Evolutionary conservation across 2,329 filamentous ascomycete species (phyloP), one percentile per base, ranked within the genome.

Genomic region (Hymenoscyphus infarciens): DNA sequence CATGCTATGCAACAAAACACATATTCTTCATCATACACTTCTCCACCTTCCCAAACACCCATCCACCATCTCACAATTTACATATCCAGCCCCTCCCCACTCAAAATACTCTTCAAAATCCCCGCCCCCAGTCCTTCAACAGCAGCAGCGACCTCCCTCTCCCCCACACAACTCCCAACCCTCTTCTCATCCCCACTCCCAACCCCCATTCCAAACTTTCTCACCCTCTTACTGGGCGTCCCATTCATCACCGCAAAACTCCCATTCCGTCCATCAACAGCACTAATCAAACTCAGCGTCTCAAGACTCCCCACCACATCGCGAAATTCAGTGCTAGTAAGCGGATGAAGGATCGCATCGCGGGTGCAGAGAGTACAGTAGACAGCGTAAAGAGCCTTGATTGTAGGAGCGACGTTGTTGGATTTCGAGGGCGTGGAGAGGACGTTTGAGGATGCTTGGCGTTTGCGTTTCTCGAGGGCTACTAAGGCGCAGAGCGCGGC

Each of bases 291-390:
- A 1, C 91, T 93, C 56, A 97, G 78, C 0, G 93, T 95, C 78
- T 99, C 95, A 59, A 99, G 77, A 69, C 91, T 96, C 39, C 89
- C 87, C 22, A 97, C 82, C 5, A 99, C 93, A 76, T 99, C 95
- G 63, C 92, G 87, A 76, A 99, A 99, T 75, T 99, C 95, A 5
- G 92, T 95, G 71, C 86, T 89, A 1, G 92, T 95, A 2, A 99
- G 83, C 0, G 94, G 91, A 69, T 97, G 92, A 2, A 99, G 83
- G 10, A 96, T 82, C n/a, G 92, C 90, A 71, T 98, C 94, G 39
- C 87, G 85, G 63, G 87, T 94, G 77, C 95, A 99, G 16, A 97
- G 81, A 38, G 83, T 80, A 62, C 86, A 87, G 77, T 99, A 99
- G 1, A 90, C 87, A 64, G 92, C 89, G 75, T 91, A 98, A 5